Percentiles rank a stretch among this genome's conserved stretches.
These are phyloP conservation scores for Achlya hypogyna DNA, from an alignment of 352 stramenopile species.

Conservation along the genomic window DNA sequence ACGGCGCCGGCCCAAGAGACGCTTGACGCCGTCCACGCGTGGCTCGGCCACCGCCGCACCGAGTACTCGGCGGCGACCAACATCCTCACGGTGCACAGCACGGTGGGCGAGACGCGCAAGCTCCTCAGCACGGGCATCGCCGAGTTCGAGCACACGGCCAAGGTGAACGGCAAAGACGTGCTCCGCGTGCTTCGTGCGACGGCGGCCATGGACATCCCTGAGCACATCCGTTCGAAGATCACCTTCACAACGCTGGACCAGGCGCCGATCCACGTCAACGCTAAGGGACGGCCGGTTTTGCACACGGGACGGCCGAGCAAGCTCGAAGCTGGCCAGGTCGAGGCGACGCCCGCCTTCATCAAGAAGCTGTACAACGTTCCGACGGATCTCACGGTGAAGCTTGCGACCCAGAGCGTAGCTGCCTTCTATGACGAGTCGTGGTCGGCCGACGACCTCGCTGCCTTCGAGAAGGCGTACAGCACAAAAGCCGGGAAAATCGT, in stretches of 20 bases:
- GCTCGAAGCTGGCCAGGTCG: too few relatives aligned
- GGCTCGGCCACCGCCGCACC: not conserved
- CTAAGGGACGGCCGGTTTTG: not conserved
- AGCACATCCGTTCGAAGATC: not conserved
- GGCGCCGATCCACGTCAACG: not conserved
- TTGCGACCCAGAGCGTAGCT: constrained; percentile 48
- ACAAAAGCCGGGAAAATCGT: too few relatives aligned
- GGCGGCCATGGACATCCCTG: not conserved
- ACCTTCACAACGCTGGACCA: not conserved
- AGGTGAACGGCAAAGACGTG: not conserved
- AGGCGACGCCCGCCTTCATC: constrained; percentile 35
- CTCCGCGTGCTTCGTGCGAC: not conserved
- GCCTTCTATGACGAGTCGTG: constrained; percentile 73
- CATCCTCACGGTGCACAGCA: not conserved
- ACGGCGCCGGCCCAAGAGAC: not conserved
- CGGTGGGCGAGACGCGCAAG: not conserved
- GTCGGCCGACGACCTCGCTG: constrained; percentile 37
- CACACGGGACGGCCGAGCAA: too few relatives aligned
- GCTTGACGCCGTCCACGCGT: not conserved
- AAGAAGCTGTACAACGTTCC: constrained; percentile 51
- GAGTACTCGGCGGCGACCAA: constrained; percentile 12
- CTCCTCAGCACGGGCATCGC: not conserved
- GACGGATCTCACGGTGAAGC: constrained; percentile 42
- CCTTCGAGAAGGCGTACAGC: constrained; percentile 39
- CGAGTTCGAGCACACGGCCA: not conserved